These are phyloP conservation scores for Neurospora sublineolata DNA, from an alignment of 495 filamentous ascomycete genomes.

Conservation along the genomic window DNA sequence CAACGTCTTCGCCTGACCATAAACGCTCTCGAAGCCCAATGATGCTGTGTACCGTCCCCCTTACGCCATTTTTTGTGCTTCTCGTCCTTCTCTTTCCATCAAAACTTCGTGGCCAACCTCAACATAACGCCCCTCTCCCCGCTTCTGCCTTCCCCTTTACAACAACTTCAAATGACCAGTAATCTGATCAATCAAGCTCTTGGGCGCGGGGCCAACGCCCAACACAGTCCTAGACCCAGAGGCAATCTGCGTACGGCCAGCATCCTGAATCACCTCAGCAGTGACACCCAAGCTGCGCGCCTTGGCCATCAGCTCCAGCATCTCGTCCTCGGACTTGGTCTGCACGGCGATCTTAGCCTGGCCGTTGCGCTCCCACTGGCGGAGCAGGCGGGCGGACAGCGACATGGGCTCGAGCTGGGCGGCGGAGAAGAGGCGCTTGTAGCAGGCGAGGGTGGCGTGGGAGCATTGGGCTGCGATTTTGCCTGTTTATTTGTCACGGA, in stretches of 20 bases:
- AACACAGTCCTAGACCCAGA: conserved; percentile 82
- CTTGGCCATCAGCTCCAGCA: conserved; percentile 62
- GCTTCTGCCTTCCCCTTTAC: conserved; percentile 23
- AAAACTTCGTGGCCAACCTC: background rate
- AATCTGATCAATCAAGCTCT: conserved; percentile 73
- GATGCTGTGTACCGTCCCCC: background rate
- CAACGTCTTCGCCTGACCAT: background rate
- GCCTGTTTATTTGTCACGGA: conserved; percentile 37
- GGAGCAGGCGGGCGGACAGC: conserved; percentile 51
- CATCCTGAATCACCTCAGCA: conserved; percentile 81
- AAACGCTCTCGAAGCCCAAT: background rate
- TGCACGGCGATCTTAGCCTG: conserved; percentile 91
- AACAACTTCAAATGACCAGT: conserved; percentile 83
- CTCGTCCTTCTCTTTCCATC: background rate
- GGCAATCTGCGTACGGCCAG: conserved; percentile 96
- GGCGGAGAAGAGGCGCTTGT: conserved; percentile 63
- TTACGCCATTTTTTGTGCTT: background rate
- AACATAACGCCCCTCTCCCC: background rate
- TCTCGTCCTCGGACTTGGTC: conserved; percentile 70
- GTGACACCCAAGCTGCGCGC: conserved; percentile 77
- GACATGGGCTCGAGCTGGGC: conserved; percentile 34
- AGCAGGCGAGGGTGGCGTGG: conserved; percentile 95
- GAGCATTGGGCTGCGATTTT: conserved; percentile 95
- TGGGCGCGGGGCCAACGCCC: conserved; percentile 79
- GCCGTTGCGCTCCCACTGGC: conserved; percentile 70